Percentiles rank a stretch among this genome's conserved stretches.
Evolutionary conservation across 2,329 filamentous ascomycete species (phyloP).

Genomic region (Corinectria fuckeliana): DNA sequence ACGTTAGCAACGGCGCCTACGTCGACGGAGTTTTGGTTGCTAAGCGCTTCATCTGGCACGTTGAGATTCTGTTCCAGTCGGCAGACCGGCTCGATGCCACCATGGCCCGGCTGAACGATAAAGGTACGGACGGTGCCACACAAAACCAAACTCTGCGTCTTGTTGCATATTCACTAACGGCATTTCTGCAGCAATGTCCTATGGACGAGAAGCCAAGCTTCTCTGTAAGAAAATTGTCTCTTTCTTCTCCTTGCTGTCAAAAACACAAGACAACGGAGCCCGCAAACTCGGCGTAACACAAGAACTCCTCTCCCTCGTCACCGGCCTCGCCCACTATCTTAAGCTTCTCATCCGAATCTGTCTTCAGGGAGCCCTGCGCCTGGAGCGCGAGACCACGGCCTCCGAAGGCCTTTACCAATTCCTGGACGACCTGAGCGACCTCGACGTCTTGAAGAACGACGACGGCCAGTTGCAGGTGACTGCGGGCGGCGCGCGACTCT

Average conservation of each 20-base stretch:
- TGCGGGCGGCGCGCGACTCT: slow-evolving; percentile 69
- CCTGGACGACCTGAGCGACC: slow-evolving; percentile 79
- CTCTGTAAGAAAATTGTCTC: slow-evolving; percentile 99
- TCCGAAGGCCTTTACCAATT: slow-evolving; percentile 82
- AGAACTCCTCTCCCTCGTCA: slow-evolving; percentile 96
- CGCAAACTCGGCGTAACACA: slow-evolving; percentile 95
- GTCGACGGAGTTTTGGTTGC: slow-evolving; percentile 94
- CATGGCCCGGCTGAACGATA: slow-evolving; percentile 72
- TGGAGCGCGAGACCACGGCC: slow-evolving; percentile 82
- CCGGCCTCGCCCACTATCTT: slow-evolving; percentile 93
- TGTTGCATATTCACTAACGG: slow-evolving; percentile 20
- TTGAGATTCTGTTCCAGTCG: slow-evolving; percentile 89
- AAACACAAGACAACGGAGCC: slow-evolving; percentile 90
- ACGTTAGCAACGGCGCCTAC: slow-evolving; percentile 97
- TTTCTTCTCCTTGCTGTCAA: slow-evolving; percentile 94
- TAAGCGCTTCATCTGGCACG: slow-evolving; percentile 94
- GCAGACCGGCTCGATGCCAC: slow-evolving; percentile 83
- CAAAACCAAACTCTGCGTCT: neutral
- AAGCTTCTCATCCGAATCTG: slow-evolving; percentile 98
- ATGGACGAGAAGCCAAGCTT: slow-evolving; percentile 94
- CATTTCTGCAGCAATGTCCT: slow-evolving; percentile 72
- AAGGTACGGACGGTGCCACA: slow-evolving; percentile 69
- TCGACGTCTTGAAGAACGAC: slow-evolving; percentile 78
- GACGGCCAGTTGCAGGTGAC: slow-evolving; percentile 73
- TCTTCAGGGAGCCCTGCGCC: slow-evolving; percentile 87